These are phyloP conservation scores for Penicillium aurantiogriseum DNA, from an alignment of 2,329 filamentous ascomycete species.

Conservation along the genomic window DNA sequence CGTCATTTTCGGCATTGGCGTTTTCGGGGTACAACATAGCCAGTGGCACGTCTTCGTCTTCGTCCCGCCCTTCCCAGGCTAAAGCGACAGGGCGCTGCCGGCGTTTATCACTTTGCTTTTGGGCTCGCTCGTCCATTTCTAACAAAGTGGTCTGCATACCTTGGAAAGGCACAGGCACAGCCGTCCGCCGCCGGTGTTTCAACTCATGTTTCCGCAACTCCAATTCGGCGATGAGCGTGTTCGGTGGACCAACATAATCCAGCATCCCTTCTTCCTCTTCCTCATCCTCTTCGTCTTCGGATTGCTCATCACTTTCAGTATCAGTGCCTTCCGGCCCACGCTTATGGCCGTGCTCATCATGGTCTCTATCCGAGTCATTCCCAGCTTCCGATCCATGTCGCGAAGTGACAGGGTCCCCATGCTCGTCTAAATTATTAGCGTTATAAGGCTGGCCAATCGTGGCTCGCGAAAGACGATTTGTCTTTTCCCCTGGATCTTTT, in stretches of 20 bases:
- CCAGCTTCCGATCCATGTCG: conserved; percentile 1
- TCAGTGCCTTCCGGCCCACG: conserved; percentile 10
- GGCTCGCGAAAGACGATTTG: conserved; percentile 33
- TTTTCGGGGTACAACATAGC: conserved; percentile 69
- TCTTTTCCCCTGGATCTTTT: conserved; percentile 28
- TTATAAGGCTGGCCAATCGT: conserved; percentile 24
- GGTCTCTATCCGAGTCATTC: conserved; percentile 19
- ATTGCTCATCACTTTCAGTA: conserved; percentile 22
- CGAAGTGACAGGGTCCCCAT: background rate
- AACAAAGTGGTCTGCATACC: conserved; percentile 90
- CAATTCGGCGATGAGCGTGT: conserved; percentile 87
- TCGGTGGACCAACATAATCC: conserved; percentile 69
- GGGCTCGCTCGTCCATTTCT: conserved; percentile 84
- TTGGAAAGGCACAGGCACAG: conserved; percentile 53
- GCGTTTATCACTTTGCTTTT: conserved; percentile 70
- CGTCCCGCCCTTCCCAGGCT: conserved; percentile 74
- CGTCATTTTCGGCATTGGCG: conserved; percentile 30
- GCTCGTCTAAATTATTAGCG: conserved; percentile 4
- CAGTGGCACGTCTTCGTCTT: conserved; percentile 84
- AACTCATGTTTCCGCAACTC: conserved; percentile 88
- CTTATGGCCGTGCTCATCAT: conserved; percentile 14
- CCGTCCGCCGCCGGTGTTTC: conserved; percentile 71
- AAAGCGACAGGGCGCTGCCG: conserved; percentile 76
- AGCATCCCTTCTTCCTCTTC: conserved; percentile 37
- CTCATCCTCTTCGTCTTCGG: conserved; percentile 40